Conservation (phyloP, 768 basidiomycete species). For the Leucocoprinus leucothites region DNA sequence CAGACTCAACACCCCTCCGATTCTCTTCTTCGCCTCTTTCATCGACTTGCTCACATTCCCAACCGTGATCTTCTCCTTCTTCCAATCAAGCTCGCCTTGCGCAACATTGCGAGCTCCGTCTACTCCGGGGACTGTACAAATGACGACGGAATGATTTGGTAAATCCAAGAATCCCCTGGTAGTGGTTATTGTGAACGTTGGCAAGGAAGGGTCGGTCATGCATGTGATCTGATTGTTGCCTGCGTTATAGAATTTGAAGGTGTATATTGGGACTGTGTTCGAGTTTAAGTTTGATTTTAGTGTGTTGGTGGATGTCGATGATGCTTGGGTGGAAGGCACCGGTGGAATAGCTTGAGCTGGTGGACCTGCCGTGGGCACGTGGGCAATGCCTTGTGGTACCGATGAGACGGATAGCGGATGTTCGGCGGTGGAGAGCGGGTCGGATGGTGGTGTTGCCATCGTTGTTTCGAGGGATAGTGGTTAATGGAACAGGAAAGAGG, state of each 20-base stretch:
- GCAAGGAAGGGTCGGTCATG: conserved; percentile 3
- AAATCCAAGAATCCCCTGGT: conserved; percentile 3
- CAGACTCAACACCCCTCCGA: conserved; percentile 14
- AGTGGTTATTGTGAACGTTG: conserved; percentile 9
- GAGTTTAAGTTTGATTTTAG: not conserved
- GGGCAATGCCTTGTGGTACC: too few species aligned
- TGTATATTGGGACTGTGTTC: not conserved
- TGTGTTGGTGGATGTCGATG: too few species aligned
- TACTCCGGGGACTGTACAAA: not conserved
- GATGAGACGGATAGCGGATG: too few species aligned
- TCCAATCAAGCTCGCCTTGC: conserved; percentile 15
- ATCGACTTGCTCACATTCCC: conserved; percentile 1
- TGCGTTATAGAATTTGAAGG: conserved; percentile 7
- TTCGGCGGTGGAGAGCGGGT: too few species aligned
- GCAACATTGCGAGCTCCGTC: not conserved
- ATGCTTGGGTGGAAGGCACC: too few species aligned
- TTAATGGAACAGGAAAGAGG: too few species aligned
- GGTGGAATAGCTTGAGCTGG: too few species aligned
- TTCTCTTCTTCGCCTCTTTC: conserved; percentile 12
- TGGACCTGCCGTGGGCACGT: too few species aligned
- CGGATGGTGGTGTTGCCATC: too few species aligned
- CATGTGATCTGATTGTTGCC: conserved; percentile 13
- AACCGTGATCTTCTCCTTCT: conserved; percentile 15
- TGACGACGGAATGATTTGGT: not conserved
- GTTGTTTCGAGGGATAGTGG: too few species aligned